A percentile compares a stretch with the other conserved stretches of the same genome.
These are phyloP conservation scores for Anisodus acutangulus DNA, from an alignment of 257 asterid species.

Conservation along the genomic window DNA sequence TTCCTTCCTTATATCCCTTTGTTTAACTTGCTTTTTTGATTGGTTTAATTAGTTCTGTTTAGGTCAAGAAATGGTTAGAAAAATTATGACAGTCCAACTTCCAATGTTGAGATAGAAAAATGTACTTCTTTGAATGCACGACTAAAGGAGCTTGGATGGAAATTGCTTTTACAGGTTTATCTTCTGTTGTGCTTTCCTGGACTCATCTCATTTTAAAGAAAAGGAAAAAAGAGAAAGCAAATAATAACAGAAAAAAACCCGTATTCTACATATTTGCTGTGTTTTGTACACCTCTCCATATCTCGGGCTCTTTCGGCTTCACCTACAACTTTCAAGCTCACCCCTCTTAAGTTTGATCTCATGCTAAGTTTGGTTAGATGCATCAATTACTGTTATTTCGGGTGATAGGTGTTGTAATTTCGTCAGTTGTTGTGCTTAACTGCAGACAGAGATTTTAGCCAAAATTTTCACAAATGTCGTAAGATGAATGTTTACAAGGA, in stretches of 20 bases:
- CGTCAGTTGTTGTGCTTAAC: neutral
- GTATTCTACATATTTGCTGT: neutral
- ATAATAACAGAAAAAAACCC: neutral
- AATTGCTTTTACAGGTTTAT: conserved; percentile 79
- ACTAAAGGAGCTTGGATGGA: conserved; percentile 84
- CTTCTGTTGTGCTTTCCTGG: neutral
- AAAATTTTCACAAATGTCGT: neutral
- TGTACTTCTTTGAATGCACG: conserved; percentile 32
- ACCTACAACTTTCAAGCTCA: neutral
- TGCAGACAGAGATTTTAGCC: neutral
- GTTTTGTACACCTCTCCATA: neutral
- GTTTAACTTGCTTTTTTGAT: neutral
- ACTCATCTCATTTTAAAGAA: conserved; percentile 2
- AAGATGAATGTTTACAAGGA: neutral
- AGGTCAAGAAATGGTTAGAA: conserved; percentile 14
- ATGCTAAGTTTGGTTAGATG: neutral
- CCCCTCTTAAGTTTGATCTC: neutral
- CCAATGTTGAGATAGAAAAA: neutral
- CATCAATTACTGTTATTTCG: neutral
- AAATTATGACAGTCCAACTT: neutral
- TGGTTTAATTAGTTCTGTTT: conserved; percentile 8
- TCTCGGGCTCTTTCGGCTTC: neutral
- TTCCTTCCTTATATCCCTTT: neutral
- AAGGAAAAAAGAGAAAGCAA: neutral
- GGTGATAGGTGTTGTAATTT: neutral